Evolutionary conservation across 140 eudicot species (phyloP).

Genomic region (Cichorium intybus): DNA sequence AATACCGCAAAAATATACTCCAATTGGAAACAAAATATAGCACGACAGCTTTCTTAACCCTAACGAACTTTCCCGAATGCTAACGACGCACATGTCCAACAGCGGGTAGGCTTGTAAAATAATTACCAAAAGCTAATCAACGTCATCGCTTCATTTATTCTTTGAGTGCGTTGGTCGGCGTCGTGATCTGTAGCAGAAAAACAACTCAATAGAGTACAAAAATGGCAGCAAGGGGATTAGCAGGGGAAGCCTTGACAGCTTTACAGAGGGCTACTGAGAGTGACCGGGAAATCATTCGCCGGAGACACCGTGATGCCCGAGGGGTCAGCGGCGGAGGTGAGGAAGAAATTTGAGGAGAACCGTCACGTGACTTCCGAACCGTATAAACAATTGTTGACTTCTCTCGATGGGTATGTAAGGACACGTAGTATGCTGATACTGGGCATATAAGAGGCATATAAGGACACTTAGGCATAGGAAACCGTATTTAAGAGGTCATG

Average conservation of each 20-base stretch:
- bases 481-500: too few species aligned
- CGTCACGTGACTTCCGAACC: conserved; percentile 59
- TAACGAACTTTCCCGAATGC: conserved; percentile 73
- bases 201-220: too few species aligned
- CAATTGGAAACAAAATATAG: neutral
- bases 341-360: conserved; percentile 78
- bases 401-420: too few species aligned
- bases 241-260: conserved; percentile 55
- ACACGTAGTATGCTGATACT: too few species aligned
- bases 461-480: too few species aligned
- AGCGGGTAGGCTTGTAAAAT: neutral
- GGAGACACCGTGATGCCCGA: conserved; percentile 73
- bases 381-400: too few species aligned
- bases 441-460: too few species aligned
- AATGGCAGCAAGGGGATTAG: conserved; percentile 44
- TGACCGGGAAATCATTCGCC: conserved; percentile 71
- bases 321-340: conserved; percentile 76
- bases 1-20: neutral
- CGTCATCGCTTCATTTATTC: conserved; percentile 7
- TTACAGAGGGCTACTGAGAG: conserved; percentile 62
- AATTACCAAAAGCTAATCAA: neutral
- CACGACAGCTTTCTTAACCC: conserved; percentile 72
- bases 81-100: conserved; percentile 77
- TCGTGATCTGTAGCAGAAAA: too few species aligned
- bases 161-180: neutral